phyloP scores from a whole-genome alignment of 352 stramenopile genomes.

The Globisporangium emineosum region DNA sequence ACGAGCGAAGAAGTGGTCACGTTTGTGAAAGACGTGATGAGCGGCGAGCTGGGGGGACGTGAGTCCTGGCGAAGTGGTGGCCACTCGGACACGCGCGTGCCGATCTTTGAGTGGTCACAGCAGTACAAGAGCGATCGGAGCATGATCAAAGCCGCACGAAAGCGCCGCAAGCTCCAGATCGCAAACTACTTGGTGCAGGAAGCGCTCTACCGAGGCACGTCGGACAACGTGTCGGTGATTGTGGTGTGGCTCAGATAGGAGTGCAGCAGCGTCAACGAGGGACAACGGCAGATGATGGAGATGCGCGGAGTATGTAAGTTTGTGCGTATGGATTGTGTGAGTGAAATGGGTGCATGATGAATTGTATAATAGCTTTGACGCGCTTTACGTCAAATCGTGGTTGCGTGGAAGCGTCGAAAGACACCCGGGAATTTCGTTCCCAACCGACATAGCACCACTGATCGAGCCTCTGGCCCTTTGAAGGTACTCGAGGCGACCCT shows the following conservation, averaged over 20 bases:
- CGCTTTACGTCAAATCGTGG: too few relatives aligned
- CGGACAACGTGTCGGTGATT: slow-evolving; percentile 90
- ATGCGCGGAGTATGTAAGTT: not conserved
- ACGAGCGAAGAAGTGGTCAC: slow-evolving; percentile 88
- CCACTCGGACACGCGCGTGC: slow-evolving; percentile 79
- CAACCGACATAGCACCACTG: too few relatives aligned
- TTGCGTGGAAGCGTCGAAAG: too few relatives aligned
- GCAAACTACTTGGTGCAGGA: slow-evolving; percentile 91
- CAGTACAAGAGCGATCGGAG: slow-evolving; percentile 87
- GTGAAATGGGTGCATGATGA: not conserved
- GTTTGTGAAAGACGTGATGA: slow-evolving; percentile 90
- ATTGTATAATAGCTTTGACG: not conserved
- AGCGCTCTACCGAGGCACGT: slow-evolving; percentile 86
- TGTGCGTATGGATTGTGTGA: not conserved
- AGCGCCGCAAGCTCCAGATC: slow-evolving; percentile 88
- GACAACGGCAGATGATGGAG: not conserved
- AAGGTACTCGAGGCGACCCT: too few relatives aligned
- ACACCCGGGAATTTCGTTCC: too few relatives aligned
- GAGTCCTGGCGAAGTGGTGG: slow-evolving; percentile 78
- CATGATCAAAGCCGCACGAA: slow-evolving; percentile 88
- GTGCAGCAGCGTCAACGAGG: not conserved
- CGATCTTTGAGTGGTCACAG: slow-evolving; percentile 89
- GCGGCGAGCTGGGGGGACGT: slow-evolving; percentile 71
- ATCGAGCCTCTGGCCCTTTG: too few relatives aligned
- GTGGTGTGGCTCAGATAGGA: slow-evolving; percentile 85